Percentiles rank a stretch among this genome's conserved stretches.
Evolutionary conservation across 2,329 filamentous ascomycete species (phyloP).

Genomic region (Xylariaceae sp.): DNA sequence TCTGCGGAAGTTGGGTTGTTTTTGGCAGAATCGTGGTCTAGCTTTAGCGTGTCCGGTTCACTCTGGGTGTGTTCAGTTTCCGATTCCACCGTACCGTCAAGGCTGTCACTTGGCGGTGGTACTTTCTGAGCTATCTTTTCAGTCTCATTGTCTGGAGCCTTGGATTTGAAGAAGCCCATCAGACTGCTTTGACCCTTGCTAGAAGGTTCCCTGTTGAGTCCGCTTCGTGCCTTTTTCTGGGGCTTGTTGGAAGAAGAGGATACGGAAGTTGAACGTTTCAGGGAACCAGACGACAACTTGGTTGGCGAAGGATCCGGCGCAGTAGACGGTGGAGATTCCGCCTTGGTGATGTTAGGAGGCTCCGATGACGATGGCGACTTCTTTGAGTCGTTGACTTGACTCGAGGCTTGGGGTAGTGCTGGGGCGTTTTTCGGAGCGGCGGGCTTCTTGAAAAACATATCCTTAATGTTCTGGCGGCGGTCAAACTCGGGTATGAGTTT

Average conservation of each 20-base stretch:
- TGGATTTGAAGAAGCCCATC: conserved; percentile 75
- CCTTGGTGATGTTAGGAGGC: conserved; percentile 3
- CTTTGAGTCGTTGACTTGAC: background rate
- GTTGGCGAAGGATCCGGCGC: conserved; percentile 18
- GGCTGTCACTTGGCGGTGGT: background rate
- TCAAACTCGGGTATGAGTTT: conserved; percentile 85
- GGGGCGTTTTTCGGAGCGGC: conserved; percentile 24
- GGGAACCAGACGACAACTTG: conserved; percentile 17
- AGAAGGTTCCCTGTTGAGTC: conserved; percentile 34
- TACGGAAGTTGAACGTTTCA: conserved; percentile 31
- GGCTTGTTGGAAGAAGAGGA: conserved; percentile 27
- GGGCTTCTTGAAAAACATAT: conserved; percentile 76
- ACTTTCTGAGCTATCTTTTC: conserved; percentile 16
- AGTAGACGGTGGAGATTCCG: conserved; percentile 25
- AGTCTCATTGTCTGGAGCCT: conserved; percentile 31
- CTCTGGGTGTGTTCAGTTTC: conserved; percentile 3
- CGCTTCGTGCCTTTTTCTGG: conserved; percentile 38
- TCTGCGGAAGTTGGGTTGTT: background rate
- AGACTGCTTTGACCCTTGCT: conserved; percentile 53
- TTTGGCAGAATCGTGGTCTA: conserved; percentile 9
- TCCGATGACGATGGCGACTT: background rate
- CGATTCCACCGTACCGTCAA: conserved; percentile 17
- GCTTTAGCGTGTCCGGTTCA: background rate
- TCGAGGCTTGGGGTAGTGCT: conserved; percentile 12
- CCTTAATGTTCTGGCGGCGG: conserved; percentile 76